Evolutionary conservation across 2,329 filamentous ascomycete species (phyloP).

Genomic region (Microcyclospora tardicrescens): DNA sequence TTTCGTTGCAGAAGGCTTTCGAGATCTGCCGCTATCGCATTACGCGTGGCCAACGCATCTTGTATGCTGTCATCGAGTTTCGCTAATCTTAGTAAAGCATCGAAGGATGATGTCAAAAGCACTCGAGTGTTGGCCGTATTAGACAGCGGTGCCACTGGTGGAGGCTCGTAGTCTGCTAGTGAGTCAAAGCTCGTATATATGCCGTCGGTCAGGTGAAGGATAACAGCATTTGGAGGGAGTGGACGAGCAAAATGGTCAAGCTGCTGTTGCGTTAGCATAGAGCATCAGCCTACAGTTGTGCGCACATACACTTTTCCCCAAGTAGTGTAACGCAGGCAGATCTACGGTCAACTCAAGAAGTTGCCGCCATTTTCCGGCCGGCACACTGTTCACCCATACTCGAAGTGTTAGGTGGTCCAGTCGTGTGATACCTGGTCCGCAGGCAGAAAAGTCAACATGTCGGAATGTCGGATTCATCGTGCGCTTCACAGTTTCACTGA

Average conservation of each 20-base stretch:
- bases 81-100: constrained; percentile 72
- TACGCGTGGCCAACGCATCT: constrained; percentile 68
- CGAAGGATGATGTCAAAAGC: constrained; percentile 67
- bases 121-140: constrained; percentile 23
- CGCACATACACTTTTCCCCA: constrained; percentile 47
- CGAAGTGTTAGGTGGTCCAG: constrained; percentile 52
- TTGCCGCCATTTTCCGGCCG: constrained; percentile 42
- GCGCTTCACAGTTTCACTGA: constrained; percentile 67
- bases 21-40: constrained; percentile 65
- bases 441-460: constrained; percentile 62
- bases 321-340: constrained; percentile 61
- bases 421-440: constrained; percentile 52
- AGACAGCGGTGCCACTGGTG: constrained; percentile 6
- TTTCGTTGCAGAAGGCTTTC: constrained; percentile 37
- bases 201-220: constrained; percentile 78
- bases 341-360: constrained; percentile 62
- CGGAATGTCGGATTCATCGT: constrained; percentile 87
- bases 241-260: constrained; percentile 53
- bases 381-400: constrained; percentile 54
- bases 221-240: constrained; percentile 66
- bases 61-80: constrained; percentile 85
- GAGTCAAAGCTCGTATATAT: constrained; percentile 47
- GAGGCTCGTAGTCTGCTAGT: constrained; percentile 12
- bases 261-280: constrained; percentile 11
- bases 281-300: not conserved